A percentile compares a stretch with the other conserved stretches of the same genome.
These are phyloP conservation scores for Lentinula boryana DNA, from an alignment of 768 basidiomycete genomes.

Conservation along the genomic window DNA sequence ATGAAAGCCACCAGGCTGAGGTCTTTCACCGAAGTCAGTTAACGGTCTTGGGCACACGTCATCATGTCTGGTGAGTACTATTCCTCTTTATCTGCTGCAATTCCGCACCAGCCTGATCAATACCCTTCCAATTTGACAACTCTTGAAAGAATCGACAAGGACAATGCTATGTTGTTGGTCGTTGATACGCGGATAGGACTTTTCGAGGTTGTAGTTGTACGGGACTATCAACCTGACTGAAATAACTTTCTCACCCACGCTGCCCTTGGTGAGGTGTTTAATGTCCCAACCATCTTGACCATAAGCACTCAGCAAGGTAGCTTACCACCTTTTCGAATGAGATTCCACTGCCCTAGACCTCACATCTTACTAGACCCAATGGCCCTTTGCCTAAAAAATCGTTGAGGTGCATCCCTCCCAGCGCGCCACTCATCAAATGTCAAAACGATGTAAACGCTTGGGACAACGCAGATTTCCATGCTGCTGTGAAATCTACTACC, in stretches of 20 bases:
- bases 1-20: no score
- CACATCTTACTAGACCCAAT: constrained; percentile 31
- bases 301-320: constrained; percentile 38
- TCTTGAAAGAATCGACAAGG: constrained; percentile 32
- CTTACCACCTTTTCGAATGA: background rate
- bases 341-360: background rate
- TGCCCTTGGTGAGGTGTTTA: constrained; percentile 36
- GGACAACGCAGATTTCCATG: constrained; percentile 43
- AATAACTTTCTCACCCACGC: constrained; percentile 44
- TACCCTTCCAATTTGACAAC: background rate
- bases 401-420: constrained; percentile 32
- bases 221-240: constrained; percentile 28
- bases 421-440: constrained; percentile 38
- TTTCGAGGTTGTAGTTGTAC: constrained; percentile 30
- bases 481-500: constrained; percentile 39
- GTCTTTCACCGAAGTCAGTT: no score
- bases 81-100: no score
- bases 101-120: no score
- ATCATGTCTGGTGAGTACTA: no score
- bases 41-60: no score
- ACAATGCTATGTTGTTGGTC: constrained; percentile 34
- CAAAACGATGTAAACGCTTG: constrained; percentile 46
- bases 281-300: constrained; percentile 39
- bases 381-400: constrained; percentile 40
- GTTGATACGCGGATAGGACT: constrained; percentile 45